Conservation (phyloP, 2,329 filamentous ascomycete genomes). For the Stagonosporopsis vannaccii region DNA sequence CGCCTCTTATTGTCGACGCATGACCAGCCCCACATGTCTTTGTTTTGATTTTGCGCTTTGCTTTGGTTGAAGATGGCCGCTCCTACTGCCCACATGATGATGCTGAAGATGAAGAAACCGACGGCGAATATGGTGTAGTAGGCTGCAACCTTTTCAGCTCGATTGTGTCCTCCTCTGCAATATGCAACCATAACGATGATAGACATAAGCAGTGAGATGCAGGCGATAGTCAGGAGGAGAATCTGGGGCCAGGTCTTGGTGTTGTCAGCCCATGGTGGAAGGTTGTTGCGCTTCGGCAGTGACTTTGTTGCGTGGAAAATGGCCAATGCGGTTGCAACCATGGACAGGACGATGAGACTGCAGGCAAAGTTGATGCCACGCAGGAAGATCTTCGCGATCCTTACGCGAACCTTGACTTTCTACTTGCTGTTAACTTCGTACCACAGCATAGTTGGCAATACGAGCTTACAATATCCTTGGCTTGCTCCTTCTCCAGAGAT, state of each 20-base stretch:
- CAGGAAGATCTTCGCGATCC: constrained; percentile 93
- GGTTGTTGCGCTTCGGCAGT: constrained; percentile 76
- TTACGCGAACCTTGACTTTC: constrained; percentile 92
- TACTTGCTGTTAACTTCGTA: constrained; percentile 56
- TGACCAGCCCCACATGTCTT: constrained; percentile 99
- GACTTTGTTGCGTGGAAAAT: constrained; percentile 89
- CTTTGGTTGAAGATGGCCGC: constrained; percentile 84
- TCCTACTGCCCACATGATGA: constrained; percentile 89
- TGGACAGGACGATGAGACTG: constrained; percentile 89
- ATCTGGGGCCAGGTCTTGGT: constrained; percentile 91
- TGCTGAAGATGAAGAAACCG: constrained; percentile 90
- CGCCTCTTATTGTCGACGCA: constrained; percentile 87
- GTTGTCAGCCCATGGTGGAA: constrained; percentile 82
- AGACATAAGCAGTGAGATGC: constrained; percentile 80
- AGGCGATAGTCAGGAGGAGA: constrained; percentile 78
- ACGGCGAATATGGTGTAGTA: constrained; percentile 97
- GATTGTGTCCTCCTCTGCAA: constrained; percentile 83
- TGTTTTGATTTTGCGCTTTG: constrained; percentile 73
- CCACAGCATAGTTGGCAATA: background rate
- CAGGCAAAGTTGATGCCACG: constrained; percentile 96
- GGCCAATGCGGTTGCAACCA: constrained; percentile 85
- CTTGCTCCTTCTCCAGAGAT: constrained; percentile 84
- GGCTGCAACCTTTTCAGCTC: constrained; percentile 90
- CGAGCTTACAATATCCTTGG: constrained; percentile 80
- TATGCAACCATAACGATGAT: constrained; percentile 84